These are phyloP conservation scores for Neurospora crassa DNA, from an alignment of 2,329 filamentous ascomycete genomes.

Conservation along the genomic window DNA sequence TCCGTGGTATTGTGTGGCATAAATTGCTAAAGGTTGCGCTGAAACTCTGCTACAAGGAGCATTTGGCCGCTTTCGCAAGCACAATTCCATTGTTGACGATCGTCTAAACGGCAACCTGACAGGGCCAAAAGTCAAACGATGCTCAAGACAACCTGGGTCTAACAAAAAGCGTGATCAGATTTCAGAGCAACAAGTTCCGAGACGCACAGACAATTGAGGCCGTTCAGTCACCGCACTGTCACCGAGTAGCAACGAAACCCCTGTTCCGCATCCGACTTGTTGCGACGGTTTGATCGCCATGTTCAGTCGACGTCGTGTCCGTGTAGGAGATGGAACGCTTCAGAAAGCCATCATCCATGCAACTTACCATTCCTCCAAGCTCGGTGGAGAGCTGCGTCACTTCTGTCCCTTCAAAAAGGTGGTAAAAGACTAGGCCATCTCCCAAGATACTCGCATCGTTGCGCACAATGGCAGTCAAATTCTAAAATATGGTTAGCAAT, in stretches of 20 bases:
- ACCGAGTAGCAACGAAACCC: slow-evolving; percentile 1
- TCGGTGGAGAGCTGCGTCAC: background rate
- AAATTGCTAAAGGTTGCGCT: background rate
- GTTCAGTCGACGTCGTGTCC: slow-evolving; percentile 12
- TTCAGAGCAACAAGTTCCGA: slow-evolving; percentile 13
- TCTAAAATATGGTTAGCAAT: background rate
- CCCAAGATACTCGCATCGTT: background rate
- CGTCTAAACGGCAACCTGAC: slow-evolving; percentile 14
- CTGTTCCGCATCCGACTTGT: slow-evolving; percentile 9
- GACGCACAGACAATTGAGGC: slow-evolving; percentile 21
- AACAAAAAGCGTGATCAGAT: slow-evolving; percentile 19
- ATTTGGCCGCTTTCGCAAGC: slow-evolving; percentile 5
- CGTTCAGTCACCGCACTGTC: slow-evolving; percentile 1
- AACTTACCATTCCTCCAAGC: background rate
- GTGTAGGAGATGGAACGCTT: background rate
- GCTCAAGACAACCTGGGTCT: slow-evolving; percentile 19
- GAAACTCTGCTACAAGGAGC: background rate
- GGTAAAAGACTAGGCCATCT: background rate
- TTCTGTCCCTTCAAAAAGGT: slow-evolving; percentile 1
- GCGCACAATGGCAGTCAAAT: background rate
- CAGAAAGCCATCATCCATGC: background rate
- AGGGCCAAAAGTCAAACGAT: slow-evolving; percentile 11
- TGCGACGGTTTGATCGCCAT: slow-evolving; percentile 12
- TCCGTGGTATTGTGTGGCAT: background rate
- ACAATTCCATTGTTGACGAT: slow-evolving; percentile 13